Base-by-base conservation (phyloP, 2,329 filamentous ascomycete species). In the Xylariomycetidae sp. region DNA sequence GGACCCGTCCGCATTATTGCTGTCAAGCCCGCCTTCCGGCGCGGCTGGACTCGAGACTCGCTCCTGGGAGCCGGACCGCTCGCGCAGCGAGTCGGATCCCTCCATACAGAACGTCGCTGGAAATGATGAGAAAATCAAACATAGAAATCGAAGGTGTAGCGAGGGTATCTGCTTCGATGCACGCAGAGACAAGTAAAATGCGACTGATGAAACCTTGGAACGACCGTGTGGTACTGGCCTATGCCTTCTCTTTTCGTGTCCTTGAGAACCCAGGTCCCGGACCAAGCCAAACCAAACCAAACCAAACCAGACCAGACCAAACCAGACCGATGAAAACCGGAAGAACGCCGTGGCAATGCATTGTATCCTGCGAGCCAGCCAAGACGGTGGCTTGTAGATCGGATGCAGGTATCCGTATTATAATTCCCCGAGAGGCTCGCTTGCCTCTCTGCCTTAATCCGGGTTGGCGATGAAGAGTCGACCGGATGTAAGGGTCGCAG, bases 391-490 rank as follows among this genome's bases (percentile, higher is more conserved):
- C 19, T 25, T 29, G 38, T 37, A 39, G 32, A 35, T 40, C 37
- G 40, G 35, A 26, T 24, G 23, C 19, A 29, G 34, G 30, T 36
- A 44, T 38, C 24, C 28, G 29, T n/a, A 32, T 19, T 20, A n/a
- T n/a, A n/a, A n/a, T n/a, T n/a, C n/a, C n/a, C n/a, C n/a, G n/a
- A n/a, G n/a, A n/a, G n/a, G n/a, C n/a, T 32, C 27, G 19, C 19
- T 25, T 8, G 28, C 14, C 17, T 31, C 14, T 12, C 15, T 19
- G 5, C 12, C 38, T 32, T 61, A 74, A 59, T 92, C 86, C 13
- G 86, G 86, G 59, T 93, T 93, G 49, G 86, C 86, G 53, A 93
- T 88, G 59, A 85, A 92, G 38, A 93, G 70, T 42, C 85, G 74
- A 30, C 79, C 79, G 18, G 76, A 72, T 14, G 74, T 78, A 56